phyloP scores from a whole-genome alignment of 164 flowering plant species.

The Litsea cubeba region DNA sequence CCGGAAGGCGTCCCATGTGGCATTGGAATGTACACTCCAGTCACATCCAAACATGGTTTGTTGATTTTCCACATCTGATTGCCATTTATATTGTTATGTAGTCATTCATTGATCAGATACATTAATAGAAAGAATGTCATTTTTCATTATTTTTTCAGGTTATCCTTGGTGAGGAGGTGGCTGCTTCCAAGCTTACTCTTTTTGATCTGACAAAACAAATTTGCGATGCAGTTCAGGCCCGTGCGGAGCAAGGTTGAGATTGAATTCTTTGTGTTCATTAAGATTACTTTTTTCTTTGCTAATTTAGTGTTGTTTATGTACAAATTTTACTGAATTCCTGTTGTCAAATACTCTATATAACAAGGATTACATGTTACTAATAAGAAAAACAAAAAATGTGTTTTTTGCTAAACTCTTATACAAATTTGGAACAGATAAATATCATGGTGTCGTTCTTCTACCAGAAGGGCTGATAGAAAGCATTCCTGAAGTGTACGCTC shows the following conservation, averaged over 20 bases:
- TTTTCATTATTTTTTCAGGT: constrained; percentile 39
- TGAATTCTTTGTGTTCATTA: background rate
- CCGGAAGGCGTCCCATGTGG: constrained; percentile 93
- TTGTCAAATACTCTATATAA: too few relatives aligned
- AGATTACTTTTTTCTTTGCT: constrained; percentile 3
- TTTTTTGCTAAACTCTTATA: background rate
- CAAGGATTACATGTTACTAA: too few relatives aligned
- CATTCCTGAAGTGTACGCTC: constrained; percentile 96
- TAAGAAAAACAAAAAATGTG: too few relatives aligned
- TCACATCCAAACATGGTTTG: constrained; percentile 93
- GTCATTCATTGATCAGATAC: background rate
- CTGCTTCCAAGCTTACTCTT: constrained; percentile 92
- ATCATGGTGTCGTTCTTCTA: constrained; percentile 90
- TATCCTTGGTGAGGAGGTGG: constrained; percentile 97
- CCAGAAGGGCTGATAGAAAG: constrained; percentile 98
- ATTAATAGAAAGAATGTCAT: background rate
- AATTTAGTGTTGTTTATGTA: too few relatives aligned
- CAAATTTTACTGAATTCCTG: too few relatives aligned
- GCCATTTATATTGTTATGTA: background rate
- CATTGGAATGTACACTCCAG: constrained; percentile 94
- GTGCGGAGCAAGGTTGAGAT: constrained; percentile 71
- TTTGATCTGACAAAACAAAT: constrained; percentile 90
- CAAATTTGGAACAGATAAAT: constrained; percentile 51
- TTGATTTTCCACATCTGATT: constrained; percentile 16
- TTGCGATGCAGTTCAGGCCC: constrained; percentile 94